Evolutionary conservation across 148 eudicot species (phyloP), one percentile per base, ranked within the genome.

Genomic region (Rhododendron griersonianum): DNA sequence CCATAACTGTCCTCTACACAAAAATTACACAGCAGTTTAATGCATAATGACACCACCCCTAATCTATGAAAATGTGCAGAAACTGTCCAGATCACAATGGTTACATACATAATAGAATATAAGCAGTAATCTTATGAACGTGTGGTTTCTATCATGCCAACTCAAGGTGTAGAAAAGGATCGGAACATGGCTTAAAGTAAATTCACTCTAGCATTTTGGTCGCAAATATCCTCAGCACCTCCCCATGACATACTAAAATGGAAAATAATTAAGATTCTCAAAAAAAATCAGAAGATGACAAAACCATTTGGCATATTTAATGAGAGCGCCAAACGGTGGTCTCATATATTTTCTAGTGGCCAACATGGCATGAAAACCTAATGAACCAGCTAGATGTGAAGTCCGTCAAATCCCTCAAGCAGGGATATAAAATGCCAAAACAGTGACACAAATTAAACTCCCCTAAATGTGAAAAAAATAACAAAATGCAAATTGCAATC

Each of bases 1-100:
- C 98, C 95, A 94, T 87, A 74, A 95, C 95, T 35, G 94, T 93
- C 87, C 92, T 95, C 98, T 95, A 91, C 39, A 71, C 82, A 73
- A 85, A 88, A 23, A 71, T 47, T 78, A 81, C 48, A 53, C 11
- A 59, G 37, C 71, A 83, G 2, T 80, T 78, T 47, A 19, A 85
- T 47, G 25, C 14, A 47, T 71, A 57, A 74, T 86, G 7, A 84
- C 23, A 59, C 59, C 10, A 35, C 30, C 16, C 10, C 4, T 19
- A 59, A 57, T 79, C 44, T 11, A 3, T 69, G 15, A n/a, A 69
- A 78, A 25, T 21, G 15, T 7, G 47, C 8, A 57, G 18, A 37
- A 15, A 73, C 28, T 74, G 48, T n/a, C 47, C 25, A 23, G 57
- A 67, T 76, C 39, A 59, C 9, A 80, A 23, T 2, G 19, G 30